These are phyloP conservation scores for Thelephora aurantiotincta DNA, from an alignment of 768 basidiomycete genomes.

Conservation along the genomic window DNA sequence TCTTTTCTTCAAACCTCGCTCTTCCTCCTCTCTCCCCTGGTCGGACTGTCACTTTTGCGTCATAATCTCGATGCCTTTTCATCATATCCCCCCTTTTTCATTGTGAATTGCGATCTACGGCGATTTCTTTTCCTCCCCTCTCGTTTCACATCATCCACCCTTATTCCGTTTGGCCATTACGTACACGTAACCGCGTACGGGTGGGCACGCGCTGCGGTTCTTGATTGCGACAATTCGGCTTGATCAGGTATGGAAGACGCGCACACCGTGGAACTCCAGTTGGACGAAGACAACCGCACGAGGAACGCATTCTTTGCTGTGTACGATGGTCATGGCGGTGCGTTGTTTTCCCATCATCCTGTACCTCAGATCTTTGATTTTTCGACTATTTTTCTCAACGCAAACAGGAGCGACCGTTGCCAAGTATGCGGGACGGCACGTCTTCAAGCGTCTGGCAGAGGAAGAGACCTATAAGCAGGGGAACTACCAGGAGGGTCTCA, in stretches of 20 bases:
- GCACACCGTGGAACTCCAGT: constrained; percentile 59
- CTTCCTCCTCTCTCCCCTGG: neutral
- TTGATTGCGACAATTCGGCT: neutral
- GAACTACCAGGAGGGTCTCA: constrained; percentile 67
- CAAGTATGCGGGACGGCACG: constrained; percentile 70
- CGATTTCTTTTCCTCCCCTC: no score
- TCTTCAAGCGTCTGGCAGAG: constrained; percentile 62
- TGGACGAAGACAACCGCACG: constrained; percentile 35
- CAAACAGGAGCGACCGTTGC: constrained; percentile 67
- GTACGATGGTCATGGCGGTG: constrained; percentile 97
- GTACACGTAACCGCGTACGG: no score
- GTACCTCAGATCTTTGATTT: constrained; percentile 3
- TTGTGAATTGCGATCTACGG: no score
- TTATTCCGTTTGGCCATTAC: no score
- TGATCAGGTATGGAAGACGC: constrained; percentile 91
- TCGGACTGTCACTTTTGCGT: constrained; percentile 1
- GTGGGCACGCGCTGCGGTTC: neutral
- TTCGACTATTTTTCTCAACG: neutral
- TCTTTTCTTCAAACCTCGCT: neutral
- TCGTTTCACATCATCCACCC: no score
- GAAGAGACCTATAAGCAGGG: constrained; percentile 60
- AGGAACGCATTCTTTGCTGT: constrained; percentile 86
- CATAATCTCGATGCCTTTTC: neutral
- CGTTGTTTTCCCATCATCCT: constrained; percentile 10
- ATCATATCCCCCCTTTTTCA: no score